phyloP scores from a whole-genome alignment of 1,284 basidiomycete genomes.

The Mycosarcoma maydis region DNA sequence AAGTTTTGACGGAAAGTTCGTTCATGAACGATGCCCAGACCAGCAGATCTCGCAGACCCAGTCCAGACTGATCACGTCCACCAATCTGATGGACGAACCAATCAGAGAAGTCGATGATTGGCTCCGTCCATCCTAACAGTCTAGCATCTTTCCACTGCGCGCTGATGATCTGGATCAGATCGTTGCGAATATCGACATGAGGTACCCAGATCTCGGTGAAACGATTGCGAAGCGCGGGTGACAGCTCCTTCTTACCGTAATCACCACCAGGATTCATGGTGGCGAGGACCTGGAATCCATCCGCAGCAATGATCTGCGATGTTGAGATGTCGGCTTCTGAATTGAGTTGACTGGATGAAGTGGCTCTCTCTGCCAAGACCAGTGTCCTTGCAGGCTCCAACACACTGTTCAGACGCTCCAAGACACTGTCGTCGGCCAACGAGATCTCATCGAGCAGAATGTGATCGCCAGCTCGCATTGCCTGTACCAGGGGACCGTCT shows the following conservation, averaged over 20 bases:
- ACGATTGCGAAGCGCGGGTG: constrained; percentile 93
- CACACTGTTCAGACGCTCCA: constrained; percentile 96
- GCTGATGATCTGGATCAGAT: constrained; percentile 82
- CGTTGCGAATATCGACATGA: constrained; percentile 78
- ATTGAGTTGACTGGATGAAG: constrained; percentile 70
- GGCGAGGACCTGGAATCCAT: constrained; percentile 85
- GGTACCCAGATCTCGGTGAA: constrained; percentile 99
- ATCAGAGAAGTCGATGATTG: constrained; percentile 80
- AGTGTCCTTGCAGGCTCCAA: constrained; percentile 89
- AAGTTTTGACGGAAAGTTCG: constrained; percentile 69
- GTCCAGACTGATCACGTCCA: constrained; percentile 71
- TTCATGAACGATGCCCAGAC: constrained; percentile 93
- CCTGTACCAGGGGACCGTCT: constrained; percentile 90
- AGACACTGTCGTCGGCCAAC: constrained; percentile 95
- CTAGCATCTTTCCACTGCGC: constrained; percentile 75
- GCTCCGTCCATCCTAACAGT: constrained; percentile 74
- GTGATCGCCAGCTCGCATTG: constrained; percentile 86
- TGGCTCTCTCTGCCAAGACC: constrained; percentile 91
- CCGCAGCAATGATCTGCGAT: constrained; percentile 45
- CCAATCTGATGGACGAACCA: constrained; percentile 80
- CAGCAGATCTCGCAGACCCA: constrained; percentile 82
- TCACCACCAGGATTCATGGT: constrained; percentile 99
- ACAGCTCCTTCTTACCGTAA: constrained; percentile 98
- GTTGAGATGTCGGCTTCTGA: constrained; percentile 41
- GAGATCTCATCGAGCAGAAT: constrained; percentile 97